Base-by-base conservation (phyloP, 108 stramenopile genomes). In the Cyclotella distinguenda region DNA sequence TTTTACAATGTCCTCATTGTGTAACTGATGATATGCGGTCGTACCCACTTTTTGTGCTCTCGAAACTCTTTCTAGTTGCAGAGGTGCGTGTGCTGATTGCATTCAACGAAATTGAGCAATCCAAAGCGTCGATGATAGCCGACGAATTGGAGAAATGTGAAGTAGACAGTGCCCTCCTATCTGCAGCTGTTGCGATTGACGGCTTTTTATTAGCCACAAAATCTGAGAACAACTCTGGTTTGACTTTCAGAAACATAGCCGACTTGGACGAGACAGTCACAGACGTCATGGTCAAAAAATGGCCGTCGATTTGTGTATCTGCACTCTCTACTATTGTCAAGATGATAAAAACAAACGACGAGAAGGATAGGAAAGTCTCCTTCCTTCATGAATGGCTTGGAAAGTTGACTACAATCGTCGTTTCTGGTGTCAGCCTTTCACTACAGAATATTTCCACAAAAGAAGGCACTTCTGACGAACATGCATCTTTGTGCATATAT, bases 111-210 rank as follows among this genome's bases (percentile, higher is more conserved):
- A 52, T 79, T 23, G 21, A 48, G 33, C 55, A 63, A 15, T 71
- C 84, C 23, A 47, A 78, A 13, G 38, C 53, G 10, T 31, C 55
- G 31, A 64, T 81, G 34, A 43, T 89, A 13, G 35, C 69, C 25
- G 53, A 25, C 4, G 72, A 72, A 18, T 30, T 67, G 0, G 47
- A 60, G 26, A 47, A 56, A 9, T 72, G 79, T 19, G 72, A 71
- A 44, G 38, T 49, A 22, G 82, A 49, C 1, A 58, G 83, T 22
- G 84, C 84, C 2, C 58, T 82, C 28, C 77, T 84, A 50, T 70
- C 70, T 44, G 87, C 87, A 35, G 82, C 82, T 23, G 31, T 82
- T 64, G 86, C 89, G 16, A 72, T 93, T 40, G 92, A 93, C 67
- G 86, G 87, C n/a, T 88, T 82, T 38, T 60, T 72, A 36, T 27